Evolutionary conservation across 805 yeast genomes (phyloP), one percentile per base, ranked within the genome.

Genomic region (Barnettozyma californica): DNA sequence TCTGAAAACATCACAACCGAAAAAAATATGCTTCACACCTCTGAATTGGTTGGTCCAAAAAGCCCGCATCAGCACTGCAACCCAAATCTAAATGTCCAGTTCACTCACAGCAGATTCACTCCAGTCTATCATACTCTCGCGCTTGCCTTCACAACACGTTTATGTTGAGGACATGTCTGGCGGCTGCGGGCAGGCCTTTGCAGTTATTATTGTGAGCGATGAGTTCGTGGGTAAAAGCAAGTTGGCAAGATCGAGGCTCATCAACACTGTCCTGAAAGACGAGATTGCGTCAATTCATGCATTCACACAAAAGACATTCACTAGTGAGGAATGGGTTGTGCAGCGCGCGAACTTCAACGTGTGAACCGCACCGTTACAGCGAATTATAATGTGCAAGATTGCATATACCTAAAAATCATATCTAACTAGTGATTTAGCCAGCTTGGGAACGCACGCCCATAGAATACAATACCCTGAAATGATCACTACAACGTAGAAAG

Each of bases 181-280:
- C 14, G 99, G 99, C 1, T 94, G 99, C 68, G 99, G 99, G 5
- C 97, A 92, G 66, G 96, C 98, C 2, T 92, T 91, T 67, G 96
- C 95, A 35, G 96, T 90, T 31, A 77, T 87, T 7, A 91, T 95
- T 25, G 96, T 94, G 73, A 67, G 83, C 6, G 75, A 80, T 41
- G 61, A 72, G 20, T 94, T 95, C 65, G 66, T 74, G 51, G 94
- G 94, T 21, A 88, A 89, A 68, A 89, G 88, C 68, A 87, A 86
- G 64, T 72, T 94, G 44, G 78, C 82, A 72, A 78, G 99, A 61
- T 96, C 92, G 59, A 74, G 98, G 55, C 60, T 90, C 56, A 96
- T 95, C 43, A 94, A 94, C 66, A 71, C 64, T 29, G 81, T 86
- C 1, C 73, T 94, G 53, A 83, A 84, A 58, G 88, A 84, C n/a